phyloP scores from a whole-genome alignment of 129 eudicot genomes.

The Scalesia atractyloides region DNA sequence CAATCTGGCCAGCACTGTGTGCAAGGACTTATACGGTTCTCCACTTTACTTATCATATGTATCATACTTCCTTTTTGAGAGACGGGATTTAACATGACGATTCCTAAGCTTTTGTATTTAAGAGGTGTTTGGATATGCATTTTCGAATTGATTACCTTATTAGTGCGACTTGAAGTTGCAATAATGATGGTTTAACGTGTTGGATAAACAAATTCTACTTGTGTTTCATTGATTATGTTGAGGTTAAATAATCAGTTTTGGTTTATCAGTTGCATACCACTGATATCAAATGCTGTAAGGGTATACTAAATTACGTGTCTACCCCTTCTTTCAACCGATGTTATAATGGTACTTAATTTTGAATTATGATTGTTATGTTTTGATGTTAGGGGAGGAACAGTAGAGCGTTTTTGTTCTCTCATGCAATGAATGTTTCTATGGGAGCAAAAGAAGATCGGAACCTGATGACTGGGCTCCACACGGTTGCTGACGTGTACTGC shows the following conservation, averaged over 20 bases:
- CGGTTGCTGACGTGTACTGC: conserved; percentile 80
- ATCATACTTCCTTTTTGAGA: background rate
- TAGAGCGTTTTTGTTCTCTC: conserved; percentile 82
- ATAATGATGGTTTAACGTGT: background rate
- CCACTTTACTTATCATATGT: background rate
- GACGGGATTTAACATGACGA: background rate
- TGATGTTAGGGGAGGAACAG: conserved; percentile 65
- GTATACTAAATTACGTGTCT: background rate
- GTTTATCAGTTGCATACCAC: background rate
- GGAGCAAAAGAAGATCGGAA: conserved; percentile 78
- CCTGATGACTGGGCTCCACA: conserved; percentile 90
- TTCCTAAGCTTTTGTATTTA: background rate
- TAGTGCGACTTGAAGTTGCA: background rate
- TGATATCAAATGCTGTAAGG: background rate
- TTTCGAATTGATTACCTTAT: background rate
- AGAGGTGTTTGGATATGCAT: background rate
- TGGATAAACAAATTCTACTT: background rate
- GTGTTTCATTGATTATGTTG: background rate
- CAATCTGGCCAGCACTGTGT: background rate
- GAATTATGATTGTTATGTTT: background rate
- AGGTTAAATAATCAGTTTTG: background rate
- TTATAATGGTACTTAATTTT: background rate
- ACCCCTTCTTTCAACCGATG: background rate
- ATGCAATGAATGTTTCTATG: conserved; percentile 64
- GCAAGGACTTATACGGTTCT: background rate